Conservation (phyloP, 257 asterid genomes). For the Asclepias syriaca region DNA sequence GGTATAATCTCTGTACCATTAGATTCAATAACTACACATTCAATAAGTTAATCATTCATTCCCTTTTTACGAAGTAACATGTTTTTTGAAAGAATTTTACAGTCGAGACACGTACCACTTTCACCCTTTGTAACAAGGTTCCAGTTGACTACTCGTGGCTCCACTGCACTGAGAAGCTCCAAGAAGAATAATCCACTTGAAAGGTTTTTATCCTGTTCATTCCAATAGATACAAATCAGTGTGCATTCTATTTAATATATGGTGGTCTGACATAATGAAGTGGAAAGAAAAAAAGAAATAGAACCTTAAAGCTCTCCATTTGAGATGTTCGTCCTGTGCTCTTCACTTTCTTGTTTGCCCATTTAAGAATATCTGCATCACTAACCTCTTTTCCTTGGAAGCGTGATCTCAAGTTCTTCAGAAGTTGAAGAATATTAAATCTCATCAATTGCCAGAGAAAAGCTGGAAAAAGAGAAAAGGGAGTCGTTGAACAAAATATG, state of each 20-base stretch:
- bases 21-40: too few species aligned
- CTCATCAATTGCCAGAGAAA: slow-evolving; percentile 99
- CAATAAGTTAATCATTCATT: neutral
- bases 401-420: slow-evolving; percentile 82
- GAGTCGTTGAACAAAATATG: neutral
- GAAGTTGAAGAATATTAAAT: slow-evolving; percentile 90
- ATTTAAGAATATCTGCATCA: slow-evolving; percentile 76
- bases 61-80: neutral
- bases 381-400: slow-evolving; percentile 85
- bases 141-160: slow-evolving; percentile 98
- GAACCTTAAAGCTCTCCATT: slow-evolving; percentile 90
- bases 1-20: too few species aligned
- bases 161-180: slow-evolving; percentile 90
- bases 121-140: slow-evolving; percentile 91
- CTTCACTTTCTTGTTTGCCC: slow-evolving; percentile 94
- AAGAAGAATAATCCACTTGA: slow-evolving; percentile 85
- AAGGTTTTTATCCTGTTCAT: slow-evolving; percentile 75
- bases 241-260: neutral
- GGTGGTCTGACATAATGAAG: neutral
- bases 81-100: slow-evolving; percentile 10
- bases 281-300: neutral
- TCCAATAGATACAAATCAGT: slow-evolving; percentile 15
- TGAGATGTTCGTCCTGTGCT: slow-evolving; percentile 62
- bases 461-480: slow-evolving; percentile 45
- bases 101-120: slow-evolving; percentile 51